Percentiles rank a stretch among this genome's conserved stretches.
phyloP scores from a whole-genome alignment of 805 yeast species.

The Kodamaea restingae region DNA sequence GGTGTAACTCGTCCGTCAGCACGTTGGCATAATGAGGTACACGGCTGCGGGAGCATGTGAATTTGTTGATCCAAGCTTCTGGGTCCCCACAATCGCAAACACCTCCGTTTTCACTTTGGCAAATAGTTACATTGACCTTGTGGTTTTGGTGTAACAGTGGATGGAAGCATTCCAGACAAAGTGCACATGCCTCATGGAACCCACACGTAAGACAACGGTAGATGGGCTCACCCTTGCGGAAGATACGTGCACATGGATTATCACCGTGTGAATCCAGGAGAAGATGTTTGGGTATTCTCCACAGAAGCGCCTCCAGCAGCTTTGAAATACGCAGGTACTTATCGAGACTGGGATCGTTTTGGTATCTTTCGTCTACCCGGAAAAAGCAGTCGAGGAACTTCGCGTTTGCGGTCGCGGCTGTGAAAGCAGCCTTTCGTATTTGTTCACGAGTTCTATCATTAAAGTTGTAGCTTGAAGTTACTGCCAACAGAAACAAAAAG shows the following conservation, averaged over 20 bases:
- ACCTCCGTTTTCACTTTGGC: constrained; percentile 69
- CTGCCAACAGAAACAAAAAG: constrained; percentile 39
- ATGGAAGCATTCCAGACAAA: constrained; percentile 74
- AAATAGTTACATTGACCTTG: constrained; percentile 58
- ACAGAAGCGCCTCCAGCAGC: constrained; percentile 1
- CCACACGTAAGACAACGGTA: constrained; percentile 75
- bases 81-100: constrained; percentile 89
- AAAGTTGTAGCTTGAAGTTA: constrained; percentile 27
- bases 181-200: constrained; percentile 76
- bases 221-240: constrained; percentile 76
- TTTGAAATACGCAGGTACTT: constrained; percentile 21
- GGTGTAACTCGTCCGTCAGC: constrained; percentile 32
- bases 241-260: constrained; percentile 70
- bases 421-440: constrained; percentile 41
- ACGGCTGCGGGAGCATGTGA: constrained; percentile 41
- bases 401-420: constrained; percentile 41
- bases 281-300: constrained; percentile 1
- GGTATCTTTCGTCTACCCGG: background rate
- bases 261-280: constrained; percentile 44
- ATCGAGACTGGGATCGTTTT: background rate
- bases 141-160: constrained; percentile 71
- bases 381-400: constrained; percentile 37
- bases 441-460: constrained; percentile 23
- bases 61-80: constrained; percentile 66
- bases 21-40: background rate